These are phyloP conservation scores for Leptographium flavum DNA, from an alignment of 2,329 filamentous ascomycete species.

Conservation along the genomic window DNA sequence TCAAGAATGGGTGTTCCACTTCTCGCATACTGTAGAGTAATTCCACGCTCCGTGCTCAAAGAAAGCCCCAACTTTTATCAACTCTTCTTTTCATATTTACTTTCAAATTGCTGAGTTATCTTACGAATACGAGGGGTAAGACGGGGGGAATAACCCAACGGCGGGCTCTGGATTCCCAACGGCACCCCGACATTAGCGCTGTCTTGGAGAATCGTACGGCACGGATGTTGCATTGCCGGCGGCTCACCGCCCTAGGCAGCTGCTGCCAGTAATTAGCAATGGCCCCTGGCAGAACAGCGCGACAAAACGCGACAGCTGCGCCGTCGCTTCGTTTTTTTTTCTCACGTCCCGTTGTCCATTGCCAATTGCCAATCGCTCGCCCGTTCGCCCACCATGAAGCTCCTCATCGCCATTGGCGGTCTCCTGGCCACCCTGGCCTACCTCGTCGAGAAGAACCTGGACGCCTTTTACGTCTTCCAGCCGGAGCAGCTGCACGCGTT, in stretches of 20 bases:
- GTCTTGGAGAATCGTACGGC: not conserved
- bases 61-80: no score
- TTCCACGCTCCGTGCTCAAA: no score
- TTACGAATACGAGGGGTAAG: no score
- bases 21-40: no score
- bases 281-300: not conserved
- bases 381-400: slow-evolving; percentile 8
- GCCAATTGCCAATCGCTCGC: not conserved
- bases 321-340: not conserved
- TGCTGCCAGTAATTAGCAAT: not conserved
- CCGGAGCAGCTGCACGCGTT: slow-evolving; percentile 54
- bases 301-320: not conserved
- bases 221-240: not conserved
- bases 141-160: no score
- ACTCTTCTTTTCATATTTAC: no score
- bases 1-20: not conserved
- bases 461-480: slow-evolving; percentile 63
- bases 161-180: no score
- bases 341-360: slow-evolving; percentile 15
- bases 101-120: no score
- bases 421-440: slow-evolving; percentile 39
- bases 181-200: not conserved
- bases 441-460: slow-evolving; percentile 42
- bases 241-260: not conserved
- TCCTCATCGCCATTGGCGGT: slow-evolving; percentile 39